Evolutionary conservation across 345 rosid species (phyloP), one percentile per base, ranked within the genome.

Genomic region (Populus deltoides): DNA sequence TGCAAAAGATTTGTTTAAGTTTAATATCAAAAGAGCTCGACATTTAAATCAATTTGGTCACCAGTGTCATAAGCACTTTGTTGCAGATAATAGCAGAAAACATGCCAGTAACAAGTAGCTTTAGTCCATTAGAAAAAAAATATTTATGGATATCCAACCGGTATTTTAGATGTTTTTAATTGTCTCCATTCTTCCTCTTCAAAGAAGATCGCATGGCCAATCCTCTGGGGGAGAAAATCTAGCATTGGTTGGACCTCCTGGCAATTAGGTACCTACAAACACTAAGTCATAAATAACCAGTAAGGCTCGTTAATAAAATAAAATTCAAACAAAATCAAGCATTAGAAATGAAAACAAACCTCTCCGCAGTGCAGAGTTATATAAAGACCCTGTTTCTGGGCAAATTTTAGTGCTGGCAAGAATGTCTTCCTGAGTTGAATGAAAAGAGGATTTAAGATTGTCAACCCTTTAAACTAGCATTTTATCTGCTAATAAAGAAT

Each of bases 321-420:
- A 79, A n/a, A 18, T 11, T 25, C 53, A 49, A 47, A 70, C 7
- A 55, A 5, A 1, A 12, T 1, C 15, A 57, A 17, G 75, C 71
- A 63, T 62, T 65, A 70, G 75, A 78, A 84, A 81, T 70, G 39
- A 20, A 81, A 80, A 66, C 2, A 75, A 79, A 96, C 97, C 97
- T 96, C 99, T 81, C 99, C 98, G 76, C 97, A 93, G 77, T 96
- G 99, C 86, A 96, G 97, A 81, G 98, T 92, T 75, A 91, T 82
- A 70, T 78, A 71, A 74, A 96, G 95, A 71, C 90, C 97, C 75
- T 87, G 93, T 78, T 91, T 92, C 85, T 84, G 82, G 25, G 99
- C 97, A 45, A 88, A 87, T 68, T 86, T 80, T 57, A 96, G 84
- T 10, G 98, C 97, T 45, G 97, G 98, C 80, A 92, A 85, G 87